phyloP scores from a whole-genome alignment of 768 basidiomycete genomes.

The Auricularia heimuer region DNA sequence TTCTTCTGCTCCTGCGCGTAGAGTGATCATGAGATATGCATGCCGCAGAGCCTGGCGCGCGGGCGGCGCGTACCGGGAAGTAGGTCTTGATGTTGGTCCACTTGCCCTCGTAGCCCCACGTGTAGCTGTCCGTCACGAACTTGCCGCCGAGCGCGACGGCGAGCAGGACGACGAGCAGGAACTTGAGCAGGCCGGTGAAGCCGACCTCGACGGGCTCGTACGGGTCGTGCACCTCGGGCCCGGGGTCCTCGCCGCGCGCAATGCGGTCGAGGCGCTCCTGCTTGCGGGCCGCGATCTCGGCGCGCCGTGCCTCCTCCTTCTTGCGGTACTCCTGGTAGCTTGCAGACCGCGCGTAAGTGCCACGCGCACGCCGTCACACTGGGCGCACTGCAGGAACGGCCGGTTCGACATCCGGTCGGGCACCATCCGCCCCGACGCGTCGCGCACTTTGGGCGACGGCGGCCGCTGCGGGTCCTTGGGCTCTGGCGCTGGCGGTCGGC shows the following conservation, averaged over 20 bases:
- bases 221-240: constrained; percentile 64
- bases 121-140: constrained; percentile 78
- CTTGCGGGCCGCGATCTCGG: constrained; percentile 60
- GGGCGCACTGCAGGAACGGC: constrained; percentile 71
- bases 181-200: constrained; percentile 55
- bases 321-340: constrained; percentile 62
- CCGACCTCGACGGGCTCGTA: constrained; percentile 61
- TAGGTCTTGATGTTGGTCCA: constrained; percentile 51
- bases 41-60: constrained; percentile 1
- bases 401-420: constrained; percentile 75
- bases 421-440: constrained; percentile 58
- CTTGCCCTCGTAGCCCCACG: constrained; percentile 72
- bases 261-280: constrained; percentile 63
- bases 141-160: constrained; percentile 56
- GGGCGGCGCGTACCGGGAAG: constrained; percentile 42
- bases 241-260: constrained; percentile 62
- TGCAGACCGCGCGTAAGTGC: constrained; percentile 5
- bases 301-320: constrained; percentile 49
- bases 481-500: background rate
- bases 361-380: background rate
- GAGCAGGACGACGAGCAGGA: constrained; percentile 47
- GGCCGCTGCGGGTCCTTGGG: background rate
- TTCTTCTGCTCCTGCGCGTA: constrained; percentile 38
- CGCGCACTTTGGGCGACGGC: constrained; percentile 17
- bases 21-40: background rate